Evolutionary conservation across 768 basidiomycete genomes (phyloP).

Genomic region (Fistulinella prunicolor): DNA sequence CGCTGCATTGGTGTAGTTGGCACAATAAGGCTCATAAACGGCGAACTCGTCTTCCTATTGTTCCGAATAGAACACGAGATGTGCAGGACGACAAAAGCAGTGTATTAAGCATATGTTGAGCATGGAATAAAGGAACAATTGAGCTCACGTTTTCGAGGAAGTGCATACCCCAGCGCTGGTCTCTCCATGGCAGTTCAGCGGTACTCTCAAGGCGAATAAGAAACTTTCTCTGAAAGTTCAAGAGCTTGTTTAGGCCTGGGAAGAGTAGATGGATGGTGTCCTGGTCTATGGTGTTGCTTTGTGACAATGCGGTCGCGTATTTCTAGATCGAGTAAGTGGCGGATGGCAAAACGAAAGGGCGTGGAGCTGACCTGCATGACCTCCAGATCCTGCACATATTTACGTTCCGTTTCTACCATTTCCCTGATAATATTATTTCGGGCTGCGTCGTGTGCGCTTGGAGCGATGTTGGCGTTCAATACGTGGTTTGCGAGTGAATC

Average conservation of each 20-base stretch:
- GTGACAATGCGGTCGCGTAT: slow-evolving; percentile 82
- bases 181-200: slow-evolving; percentile 76
- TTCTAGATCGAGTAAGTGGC: slow-evolving; percentile 49
- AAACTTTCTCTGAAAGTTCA: slow-evolving; percentile 96
- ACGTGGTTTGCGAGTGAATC: slow-evolving; percentile 54
- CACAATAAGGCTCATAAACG: slow-evolving; percentile 97
- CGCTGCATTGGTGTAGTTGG: slow-evolving; percentile 86
- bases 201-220: slow-evolving; percentile 87
- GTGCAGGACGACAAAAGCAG: slow-evolving; percentile 41
- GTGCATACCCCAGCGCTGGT: slow-evolving; percentile 83
- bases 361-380: slow-evolving; percentile 77
- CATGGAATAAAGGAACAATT: slow-evolving; percentile 10
- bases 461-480: slow-evolving; percentile 38
- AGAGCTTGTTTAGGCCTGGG: slow-evolving; percentile 88
- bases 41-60: slow-evolving; percentile 94
- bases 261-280: slow-evolving; percentile 96
- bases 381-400: slow-evolving; percentile 95
- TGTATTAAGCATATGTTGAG: slow-evolving; percentile 34
- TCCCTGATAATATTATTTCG: slow-evolving; percentile 81
- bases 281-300: slow-evolving; percentile 82
- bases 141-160: slow-evolving; percentile 77
- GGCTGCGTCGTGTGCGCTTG: slow-evolving; percentile 61
- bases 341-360: slow-evolving; percentile 2
- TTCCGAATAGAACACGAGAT: slow-evolving; percentile 25
- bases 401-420: slow-evolving; percentile 91